A percentile compares a stretch with the other conserved stretches of the same genome.
These are phyloP conservation scores for Eucalyptus curtisii DNA, from an alignment of 345 rosid genomes.

Conservation along the genomic window DNA sequence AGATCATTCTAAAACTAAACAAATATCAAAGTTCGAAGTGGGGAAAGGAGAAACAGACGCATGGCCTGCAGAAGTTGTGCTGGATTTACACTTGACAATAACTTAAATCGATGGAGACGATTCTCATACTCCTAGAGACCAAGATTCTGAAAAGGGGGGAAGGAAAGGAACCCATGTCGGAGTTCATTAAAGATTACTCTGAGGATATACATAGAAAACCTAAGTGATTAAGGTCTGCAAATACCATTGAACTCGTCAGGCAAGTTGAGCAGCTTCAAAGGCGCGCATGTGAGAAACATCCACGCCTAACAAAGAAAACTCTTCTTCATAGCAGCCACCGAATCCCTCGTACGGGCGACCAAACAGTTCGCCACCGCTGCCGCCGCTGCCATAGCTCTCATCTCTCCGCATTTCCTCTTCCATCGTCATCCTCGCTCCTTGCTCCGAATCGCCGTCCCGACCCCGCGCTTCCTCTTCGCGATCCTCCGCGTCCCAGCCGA, in stretches of 20 bases:
- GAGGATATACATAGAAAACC: background rate
- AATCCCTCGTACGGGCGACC: background rate
- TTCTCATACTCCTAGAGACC: background rate
- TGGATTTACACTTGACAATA: background rate
- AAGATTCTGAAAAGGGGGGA: background rate
- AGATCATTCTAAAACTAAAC: background rate
- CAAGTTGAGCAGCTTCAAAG: slow-evolving; percentile 19
- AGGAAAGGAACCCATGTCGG: background rate
- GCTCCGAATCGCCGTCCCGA: background rate
- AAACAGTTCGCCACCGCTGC: background rate
- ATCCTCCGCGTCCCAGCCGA: background rate
- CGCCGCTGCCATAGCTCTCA: background rate
- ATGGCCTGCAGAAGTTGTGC: background rate
- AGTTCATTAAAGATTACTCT: background rate
- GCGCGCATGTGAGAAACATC: slow-evolving; percentile 18
- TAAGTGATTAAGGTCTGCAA: background rate
- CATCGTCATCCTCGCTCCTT: slow-evolving; percentile 25
- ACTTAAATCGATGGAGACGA: background rate
- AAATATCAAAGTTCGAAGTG: background rate
- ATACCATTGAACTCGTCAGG: background rate
- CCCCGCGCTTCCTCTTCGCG: slow-evolving; percentile 5
- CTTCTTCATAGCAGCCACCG: background rate
- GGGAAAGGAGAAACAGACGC: background rate
- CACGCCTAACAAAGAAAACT: slow-evolving; percentile 13
- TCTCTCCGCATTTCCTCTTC: background rate